Conservation (phyloP, 1,284 basidiomycete species). For the Kwoniella shivajii region DNA sequence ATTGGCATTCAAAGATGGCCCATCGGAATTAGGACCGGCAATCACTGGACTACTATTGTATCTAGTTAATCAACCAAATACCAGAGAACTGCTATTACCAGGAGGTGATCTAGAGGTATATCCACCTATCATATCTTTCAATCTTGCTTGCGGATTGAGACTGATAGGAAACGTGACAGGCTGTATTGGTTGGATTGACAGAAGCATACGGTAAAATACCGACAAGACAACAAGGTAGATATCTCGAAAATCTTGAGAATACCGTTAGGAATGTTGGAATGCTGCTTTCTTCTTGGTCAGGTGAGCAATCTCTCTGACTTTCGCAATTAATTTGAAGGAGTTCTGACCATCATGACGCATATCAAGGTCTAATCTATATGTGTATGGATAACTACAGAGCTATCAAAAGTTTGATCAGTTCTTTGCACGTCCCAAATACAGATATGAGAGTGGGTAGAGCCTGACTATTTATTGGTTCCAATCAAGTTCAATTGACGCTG, state of each 20-base stretch:
- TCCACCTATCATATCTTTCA: too few species aligned
- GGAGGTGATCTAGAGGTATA: conserved; percentile 89
- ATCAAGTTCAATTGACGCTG: not conserved
- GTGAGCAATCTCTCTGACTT: conserved; percentile 60
- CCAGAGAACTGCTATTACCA: conserved; percentile 74
- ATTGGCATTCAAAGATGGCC: conserved; percentile 83
- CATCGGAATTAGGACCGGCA: conserved; percentile 78
- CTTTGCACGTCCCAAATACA: conserved; percentile 81
- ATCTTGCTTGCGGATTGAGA: conserved; percentile 27
- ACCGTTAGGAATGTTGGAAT: conserved; percentile 77
- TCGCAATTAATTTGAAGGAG: not conserved
- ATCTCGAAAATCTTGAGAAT: conserved; percentile 74
- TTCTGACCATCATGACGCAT: conserved; percentile 16
- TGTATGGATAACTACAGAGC: conserved; percentile 87
- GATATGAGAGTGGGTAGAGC: conserved; percentile 70
- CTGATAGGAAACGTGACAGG: conserved; percentile 10
- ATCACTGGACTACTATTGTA: conserved; percentile 82
- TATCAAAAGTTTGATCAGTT: conserved; percentile 80
- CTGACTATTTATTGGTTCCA: not conserved
- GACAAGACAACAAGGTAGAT: conserved; percentile 43
- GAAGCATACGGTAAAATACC: conserved; percentile 84
- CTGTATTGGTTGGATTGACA: conserved; percentile 77
- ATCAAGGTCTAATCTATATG: conserved; percentile 85
- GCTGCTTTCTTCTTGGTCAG: conserved; percentile 90
- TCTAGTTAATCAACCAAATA: conserved; percentile 82